phyloP scores from a whole-genome alignment of 192 early-diverging fungal species.

The Entrophospora sp. region DNA sequence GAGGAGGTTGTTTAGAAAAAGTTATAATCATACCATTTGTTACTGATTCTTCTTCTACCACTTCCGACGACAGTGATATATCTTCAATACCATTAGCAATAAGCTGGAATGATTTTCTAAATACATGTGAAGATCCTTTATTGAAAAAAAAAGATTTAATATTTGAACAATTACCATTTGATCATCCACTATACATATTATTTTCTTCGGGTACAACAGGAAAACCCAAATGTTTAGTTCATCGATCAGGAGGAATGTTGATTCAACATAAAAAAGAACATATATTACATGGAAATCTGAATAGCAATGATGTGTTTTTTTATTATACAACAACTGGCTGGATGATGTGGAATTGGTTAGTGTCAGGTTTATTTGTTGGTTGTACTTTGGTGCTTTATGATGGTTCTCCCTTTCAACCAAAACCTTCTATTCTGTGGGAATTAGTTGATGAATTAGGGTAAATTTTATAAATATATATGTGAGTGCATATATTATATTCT shows the following conservation, averaged over 20 bases:
- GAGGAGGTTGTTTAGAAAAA: slow-evolving; percentile 60
- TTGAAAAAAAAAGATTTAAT: slow-evolving; percentile 38
- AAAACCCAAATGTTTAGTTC: slow-evolving; percentile 94
- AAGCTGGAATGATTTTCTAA: slow-evolving; percentile 45
- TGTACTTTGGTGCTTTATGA: slow-evolving; percentile 80
- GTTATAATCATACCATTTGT: slow-evolving; percentile 79
- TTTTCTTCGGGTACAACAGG: slow-evolving; percentile 94
- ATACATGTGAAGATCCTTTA: slow-evolving; percentile 16
- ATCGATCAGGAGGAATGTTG: slow-evolving; percentile 82
- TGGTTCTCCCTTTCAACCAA: slow-evolving; percentile 87
- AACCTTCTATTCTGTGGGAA: slow-evolving; percentile 66
- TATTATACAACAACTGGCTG: slow-evolving; percentile 88
- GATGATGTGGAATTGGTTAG: slow-evolving; percentile 99
- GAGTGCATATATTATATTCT: not conserved
- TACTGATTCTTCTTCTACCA: slow-evolving; percentile 23
- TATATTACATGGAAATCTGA: slow-evolving; percentile 74
- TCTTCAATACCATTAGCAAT: slow-evolving; percentile 18
- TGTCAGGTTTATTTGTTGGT: slow-evolving; percentile 70
- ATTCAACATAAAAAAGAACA: slow-evolving; percentile 95
- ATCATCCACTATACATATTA: slow-evolving; percentile 86
- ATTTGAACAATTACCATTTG: slow-evolving; percentile 83
- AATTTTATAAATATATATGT: slow-evolving; percentile 4
- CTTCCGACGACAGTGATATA: slow-evolving; percentile 23
- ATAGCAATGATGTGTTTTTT: slow-evolving; percentile 69
- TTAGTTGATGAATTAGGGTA: slow-evolving; percentile 59